Base-by-base conservation (phyloP, 1,139 yeast species). In the Meyerozyma smithsonii region DNA sequence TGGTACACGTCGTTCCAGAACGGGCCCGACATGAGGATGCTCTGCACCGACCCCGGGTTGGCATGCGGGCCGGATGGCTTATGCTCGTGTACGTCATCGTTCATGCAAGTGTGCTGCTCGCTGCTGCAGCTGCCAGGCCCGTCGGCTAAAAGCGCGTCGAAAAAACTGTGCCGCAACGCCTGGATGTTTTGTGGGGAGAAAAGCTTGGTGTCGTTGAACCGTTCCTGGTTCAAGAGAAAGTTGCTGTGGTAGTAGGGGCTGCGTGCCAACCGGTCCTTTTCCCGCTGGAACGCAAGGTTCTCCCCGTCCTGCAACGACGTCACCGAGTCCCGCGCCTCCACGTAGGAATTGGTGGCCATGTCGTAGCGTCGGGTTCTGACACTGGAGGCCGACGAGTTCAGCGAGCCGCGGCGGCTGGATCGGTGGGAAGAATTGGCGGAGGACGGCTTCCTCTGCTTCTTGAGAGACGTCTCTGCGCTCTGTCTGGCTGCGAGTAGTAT, bases 131-230 rank as follows among this genome's bases (percentile, higher is more conserved):
- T 44, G 30, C 41, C 32, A 18, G 42, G 44, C 21, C 39, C 39
- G 32, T 52, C 47, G 14, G 40, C 38, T n/a, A 42, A 46, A 28
- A 61, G 46, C 12, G 49, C 49, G 35, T 59, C 52, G 38, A 59
- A 61, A 38, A 59, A 62, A 2, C 59, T 53, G 43, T 59, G 59
- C 32, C 66, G 48, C 42, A 62, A 52, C 15, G 55, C 45, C 17
- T 54, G 45, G 8, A 60, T 33, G 39, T 59, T 58, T 32, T 46
- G 45, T 5, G 41, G 44, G 16, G 51, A 49, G 35, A 61, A 52
- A 28, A 61, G 46, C 17, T 40, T 38, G 8, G 35, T 39, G 5
- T 46, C 44, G 6, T 46, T 50, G 42, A 32, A 48, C 28, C 33
- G 44, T 21, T 41, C 46, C 8, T 46, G 43, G 41, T 57, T 59